Evolutionary conservation across 495 filamentous ascomycete species (phyloP).

Genomic region (Aspergillus carlsbadensis): DNA sequence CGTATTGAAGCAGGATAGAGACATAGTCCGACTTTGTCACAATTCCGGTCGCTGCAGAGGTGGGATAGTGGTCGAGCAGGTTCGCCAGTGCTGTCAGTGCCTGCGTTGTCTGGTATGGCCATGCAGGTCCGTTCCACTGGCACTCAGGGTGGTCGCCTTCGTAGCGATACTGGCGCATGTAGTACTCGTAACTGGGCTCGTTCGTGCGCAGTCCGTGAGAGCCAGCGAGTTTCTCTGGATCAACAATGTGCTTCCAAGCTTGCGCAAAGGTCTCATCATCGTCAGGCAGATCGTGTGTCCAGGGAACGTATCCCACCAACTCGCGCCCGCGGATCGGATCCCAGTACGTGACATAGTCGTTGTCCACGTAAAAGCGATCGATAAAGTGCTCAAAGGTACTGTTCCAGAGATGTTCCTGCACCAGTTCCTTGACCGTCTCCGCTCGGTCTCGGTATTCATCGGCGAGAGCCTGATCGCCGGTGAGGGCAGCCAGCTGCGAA

Average conservation of each 20-base stretch:
- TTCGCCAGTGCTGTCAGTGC: conserved; percentile 28
- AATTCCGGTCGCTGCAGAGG: conserved; percentile 10
- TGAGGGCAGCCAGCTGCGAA: conserved; percentile 24
- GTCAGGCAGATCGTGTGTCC: conserved; percentile 30
- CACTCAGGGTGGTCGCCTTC: conserved; percentile 25
- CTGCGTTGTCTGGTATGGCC: conserved; percentile 34
- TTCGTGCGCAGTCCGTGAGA: conserved; percentile 27
- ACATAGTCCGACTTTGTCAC: conserved; percentile 24
- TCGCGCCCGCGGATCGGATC: conserved; percentile 31
- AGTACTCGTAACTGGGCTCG: conserved; percentile 33
- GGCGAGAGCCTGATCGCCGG: conserved; percentile 18
- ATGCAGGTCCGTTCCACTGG: conserved; percentile 34
- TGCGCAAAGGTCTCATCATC: conserved; percentile 22
- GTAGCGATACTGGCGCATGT: conserved; percentile 30
- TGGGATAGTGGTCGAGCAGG: conserved; percentile 31
- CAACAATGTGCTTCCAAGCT: conserved; percentile 21
- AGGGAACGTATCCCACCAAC: conserved; percentile 31
- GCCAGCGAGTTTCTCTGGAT: conserved; percentile 21
- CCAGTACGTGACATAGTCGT: conserved; percentile 30
- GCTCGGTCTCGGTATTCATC: conserved; percentile 22
- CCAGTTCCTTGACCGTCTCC: conserved; percentile 15
- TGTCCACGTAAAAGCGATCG: conserved; percentile 29
- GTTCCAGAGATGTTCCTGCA: conserved; percentile 29
- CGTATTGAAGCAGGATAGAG: conserved; percentile 25
- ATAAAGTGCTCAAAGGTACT: conserved; percentile 33